phyloP scores from a whole-genome alignment of 140 eudicot genomes.

The Stevia rebaudiana region DNA sequence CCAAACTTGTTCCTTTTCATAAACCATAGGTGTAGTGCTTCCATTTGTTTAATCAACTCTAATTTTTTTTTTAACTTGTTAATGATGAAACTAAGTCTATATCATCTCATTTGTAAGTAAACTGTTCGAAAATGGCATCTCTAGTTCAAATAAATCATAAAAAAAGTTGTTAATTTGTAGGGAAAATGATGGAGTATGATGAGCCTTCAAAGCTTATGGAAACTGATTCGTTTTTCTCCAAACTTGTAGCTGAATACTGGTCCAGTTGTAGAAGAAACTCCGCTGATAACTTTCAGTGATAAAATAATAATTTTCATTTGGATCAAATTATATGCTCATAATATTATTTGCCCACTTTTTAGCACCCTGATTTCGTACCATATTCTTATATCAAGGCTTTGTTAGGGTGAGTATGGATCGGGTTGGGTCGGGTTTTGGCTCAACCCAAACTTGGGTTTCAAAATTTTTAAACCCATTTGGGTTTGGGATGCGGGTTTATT shows the following conservation, averaged over 20 bases:
- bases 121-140: not conserved
- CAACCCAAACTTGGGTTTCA: too few species aligned
- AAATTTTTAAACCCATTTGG: too few species aligned
- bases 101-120: not conserved
- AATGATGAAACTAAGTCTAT: not conserved
- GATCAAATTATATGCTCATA: too few species aligned
- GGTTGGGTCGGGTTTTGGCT: too few species aligned
- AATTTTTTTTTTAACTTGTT: not conserved
- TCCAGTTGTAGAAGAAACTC: constrained; percentile 53
- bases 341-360: too few species aligned
- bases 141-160: not conserved
- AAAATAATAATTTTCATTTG: not conserved
- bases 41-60: too few species aligned
- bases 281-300: constrained; percentile 1
- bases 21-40: too few species aligned
- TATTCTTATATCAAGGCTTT: too few species aligned
- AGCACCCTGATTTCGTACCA: too few species aligned
- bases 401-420: too few species aligned
- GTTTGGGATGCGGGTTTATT: too few species aligned
- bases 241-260: constrained; percentile 85
- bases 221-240: constrained; percentile 53
- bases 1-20: too few species aligned
- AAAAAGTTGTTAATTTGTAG: constrained; percentile 25
- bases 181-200: constrained; percentile 69
- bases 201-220: constrained; percentile 69